Evolutionary conservation across 2,329 filamentous ascomycete species (phyloP).

Genomic region (Aspergillus sclerotialis): DNA sequence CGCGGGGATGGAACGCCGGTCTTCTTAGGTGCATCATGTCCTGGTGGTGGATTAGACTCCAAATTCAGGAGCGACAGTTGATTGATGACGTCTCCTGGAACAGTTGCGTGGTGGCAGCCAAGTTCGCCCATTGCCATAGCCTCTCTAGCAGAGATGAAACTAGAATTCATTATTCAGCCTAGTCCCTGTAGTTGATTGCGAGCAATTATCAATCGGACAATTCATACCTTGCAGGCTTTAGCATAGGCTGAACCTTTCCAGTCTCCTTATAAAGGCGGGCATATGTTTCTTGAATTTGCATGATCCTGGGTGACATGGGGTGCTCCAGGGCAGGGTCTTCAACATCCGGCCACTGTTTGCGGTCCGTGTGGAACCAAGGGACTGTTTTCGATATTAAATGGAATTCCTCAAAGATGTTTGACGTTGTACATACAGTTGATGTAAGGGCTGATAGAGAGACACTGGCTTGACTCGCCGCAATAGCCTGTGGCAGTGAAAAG

Average conservation of each 20-base stretch:
- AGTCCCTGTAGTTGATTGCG: not conserved
- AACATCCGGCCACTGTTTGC: slow-evolving; percentile 40
- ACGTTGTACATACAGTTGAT: slow-evolving; percentile 35
- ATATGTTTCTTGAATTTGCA: slow-evolving; percentile 46
- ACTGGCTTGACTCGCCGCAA: slow-evolving; percentile 45
- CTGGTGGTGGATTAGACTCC: too few relatives aligned
- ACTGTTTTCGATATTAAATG: slow-evolving; percentile 24
- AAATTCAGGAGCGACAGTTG: slow-evolving; percentile 8
- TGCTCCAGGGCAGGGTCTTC: slow-evolving; percentile 43
- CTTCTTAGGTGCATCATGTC: slow-evolving; percentile 8
- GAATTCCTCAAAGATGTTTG: not conserved
- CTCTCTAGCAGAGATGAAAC: slow-evolving; percentile 10
- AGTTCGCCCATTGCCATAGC: slow-evolving; percentile 11
- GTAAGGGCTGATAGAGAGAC: slow-evolving; percentile 45
- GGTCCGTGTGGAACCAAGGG: slow-evolving; percentile 38
- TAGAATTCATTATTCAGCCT: not conserved
- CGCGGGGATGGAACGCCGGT: slow-evolving; percentile 2
- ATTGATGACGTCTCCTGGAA: slow-evolving; percentile 9
- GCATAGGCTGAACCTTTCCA: slow-evolving; percentile 41
- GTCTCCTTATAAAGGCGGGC: slow-evolving; percentile 40
- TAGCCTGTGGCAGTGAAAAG: slow-evolving; percentile 43
- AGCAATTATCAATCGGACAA: not conserved
- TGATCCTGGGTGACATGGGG: slow-evolving; percentile 41
- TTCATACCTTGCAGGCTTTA: not conserved
- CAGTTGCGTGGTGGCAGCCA: slow-evolving; percentile 10